Base-by-base conservation (phyloP, 2,329 filamentous ascomycete genomes). In the Rhinocladiella mackenziei region DNA sequence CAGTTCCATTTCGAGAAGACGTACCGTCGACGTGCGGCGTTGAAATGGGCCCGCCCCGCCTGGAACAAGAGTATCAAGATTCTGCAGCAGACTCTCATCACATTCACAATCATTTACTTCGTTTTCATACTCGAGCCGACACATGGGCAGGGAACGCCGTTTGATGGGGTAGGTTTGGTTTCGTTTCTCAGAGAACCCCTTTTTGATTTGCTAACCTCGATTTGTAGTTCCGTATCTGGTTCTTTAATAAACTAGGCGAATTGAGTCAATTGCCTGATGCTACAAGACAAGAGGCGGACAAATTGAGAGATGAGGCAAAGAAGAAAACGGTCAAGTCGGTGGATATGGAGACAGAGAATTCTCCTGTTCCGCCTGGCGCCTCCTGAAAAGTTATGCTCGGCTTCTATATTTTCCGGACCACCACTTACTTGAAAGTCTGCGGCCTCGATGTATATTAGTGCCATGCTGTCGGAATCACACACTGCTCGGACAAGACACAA, bases 1-100 rank as follows among this genome's bases (percentile, higher is more conserved):
- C 78, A 83, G 58, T 83, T 83, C 66, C 73, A 76, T n/a, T 73
- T 83, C 35, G 80, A 84, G 64, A 75, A 79, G 47, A 78, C 78
- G 50, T 84, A 81, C 63, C 72, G 80, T 25, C 70, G 80, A 39
- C 72, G 80, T 40, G 68, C 75, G 38, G 76, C 76, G 60, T 65
- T 81, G 53, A 82, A 81, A 60, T 81, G 73, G 61, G 73, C 75
- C 9, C 66, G 77, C 17, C 79, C 79, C 3, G 43, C 48, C 18
- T 81, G 78, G 73, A 74, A 70, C 11, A 80, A 78, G 56, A 70
- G 64, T 54, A 73, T 75, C 13, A 78, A 75, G 55, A 60, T 83
- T 54, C 68, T 72, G 15, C 78, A 81, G 58, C 81, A 73, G 68
- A 67, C 64, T 2, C 61, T 68, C 44, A 75, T 74, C 59, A 67